Base-by-base conservation (phyloP, 306 rosid species). In the Fragaria ananassa region DNA sequence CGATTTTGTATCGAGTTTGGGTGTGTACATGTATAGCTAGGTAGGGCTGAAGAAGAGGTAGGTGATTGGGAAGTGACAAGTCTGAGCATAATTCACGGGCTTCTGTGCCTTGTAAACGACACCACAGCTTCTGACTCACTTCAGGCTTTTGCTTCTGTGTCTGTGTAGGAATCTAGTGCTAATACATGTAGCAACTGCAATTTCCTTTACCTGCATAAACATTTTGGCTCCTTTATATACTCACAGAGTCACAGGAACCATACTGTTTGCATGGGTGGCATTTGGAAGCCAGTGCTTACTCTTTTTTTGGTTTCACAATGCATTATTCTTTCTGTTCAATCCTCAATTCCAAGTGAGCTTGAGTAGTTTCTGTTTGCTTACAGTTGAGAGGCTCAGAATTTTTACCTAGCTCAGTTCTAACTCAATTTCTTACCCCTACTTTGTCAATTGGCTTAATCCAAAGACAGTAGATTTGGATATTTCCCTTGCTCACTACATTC, bases 31-130 rank as follows among this genome's bases (percentile, higher is more conserved):
- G 34, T n/a, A 11, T 67, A 67, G 50, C 51, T 39, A 29, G 46
- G 23, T 54, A 21, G 51, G 75, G 34, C n/a, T 6, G 6, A 12
- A 41, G 71, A 39, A 39, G 70, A 19, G 71, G 19, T 4, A 8
- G 39, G 12, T 72, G 23, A 39, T 73, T 2, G 50, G 72, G 56
- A 44, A 13, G 3, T 68, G 72, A 45, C 13, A 45, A 68, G n/a
- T 68, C 54, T 14, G 67, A 39, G 51, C 25, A 72, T 54, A 27
- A 42, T 21, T 72, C 67, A 72, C 76, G 76, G 67, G 76, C 67
- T 35, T 18, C 76, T 23, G 46, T 39, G 10, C 51, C 53, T 42
- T 56, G n/a, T 10, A 35, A 5, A n/a, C 13, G 49, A 35, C 75
- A 50, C 25, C 68, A 12, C 17, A 62, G 68, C 19, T 15, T 31